Evolutionary conservation across 176 grass and related monocot species (phyloP).

Genomic region (Triticum monococcum): DNA sequence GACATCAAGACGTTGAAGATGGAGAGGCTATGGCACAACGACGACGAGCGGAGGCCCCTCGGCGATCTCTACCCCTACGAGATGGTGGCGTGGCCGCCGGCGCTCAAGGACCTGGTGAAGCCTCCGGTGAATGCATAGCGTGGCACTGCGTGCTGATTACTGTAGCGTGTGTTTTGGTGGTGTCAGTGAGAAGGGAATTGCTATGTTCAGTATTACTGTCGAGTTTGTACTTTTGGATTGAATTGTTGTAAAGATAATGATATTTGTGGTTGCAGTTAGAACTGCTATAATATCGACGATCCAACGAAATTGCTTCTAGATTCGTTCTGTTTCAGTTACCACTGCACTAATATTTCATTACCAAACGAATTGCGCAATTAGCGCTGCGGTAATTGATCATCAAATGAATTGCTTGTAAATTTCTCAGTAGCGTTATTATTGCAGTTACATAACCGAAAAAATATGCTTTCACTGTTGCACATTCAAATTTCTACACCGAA

Average conservation of each 20-base stretch:
- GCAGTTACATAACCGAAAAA: background rate
- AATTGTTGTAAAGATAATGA: no score
- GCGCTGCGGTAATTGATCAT: background rate
- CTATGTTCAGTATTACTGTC: background rate
- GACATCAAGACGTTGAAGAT: constrained; percentile 18
- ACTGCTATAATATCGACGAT: background rate
- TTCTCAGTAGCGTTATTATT: background rate
- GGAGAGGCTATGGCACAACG: constrained; percentile 44
- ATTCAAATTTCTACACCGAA: background rate
- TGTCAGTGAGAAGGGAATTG: background rate
- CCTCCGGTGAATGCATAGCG: background rate
- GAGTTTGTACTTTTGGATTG: background rate
- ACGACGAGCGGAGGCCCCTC: constrained; percentile 26
- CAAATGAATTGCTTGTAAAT: background rate
- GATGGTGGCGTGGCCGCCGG: constrained; percentile 65
- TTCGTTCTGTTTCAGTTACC: background rate
- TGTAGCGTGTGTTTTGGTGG: background rate
- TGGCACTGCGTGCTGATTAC: background rate
- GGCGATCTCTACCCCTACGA: constrained; percentile 41
- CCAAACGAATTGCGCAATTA: background rate
- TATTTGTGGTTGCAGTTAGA: background rate
- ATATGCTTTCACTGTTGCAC: no score
- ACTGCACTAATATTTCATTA: background rate
- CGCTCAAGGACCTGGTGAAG: background rate
- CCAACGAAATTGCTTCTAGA: background rate